Base-by-base conservation (phyloP, 2,329 filamentous ascomycete species). In the Sarocladium brachiariae region DNA sequence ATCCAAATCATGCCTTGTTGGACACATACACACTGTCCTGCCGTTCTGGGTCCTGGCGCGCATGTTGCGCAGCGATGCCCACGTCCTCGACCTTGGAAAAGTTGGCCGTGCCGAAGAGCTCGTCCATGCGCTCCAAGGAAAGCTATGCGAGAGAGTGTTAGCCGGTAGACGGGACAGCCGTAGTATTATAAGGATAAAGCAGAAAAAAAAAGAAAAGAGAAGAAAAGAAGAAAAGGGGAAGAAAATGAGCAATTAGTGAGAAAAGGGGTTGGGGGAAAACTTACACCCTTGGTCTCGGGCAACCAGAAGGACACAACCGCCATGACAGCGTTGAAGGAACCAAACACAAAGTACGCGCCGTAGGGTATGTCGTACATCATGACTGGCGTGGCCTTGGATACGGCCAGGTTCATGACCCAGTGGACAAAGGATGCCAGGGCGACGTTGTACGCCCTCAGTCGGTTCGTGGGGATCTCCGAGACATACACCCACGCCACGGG, bases 391-490 rank as follows among this genome's bases (percentile, higher is more conserved):
- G 78, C 77, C 21, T 79, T 68, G 5, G 81, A 78, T 16, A 85
- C 78, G 2, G 81, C 79, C 34, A 84, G 76, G 57, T 84, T 84
- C 62, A 84, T 83, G 1, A 84, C 61, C 79, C 80, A 82, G 58
- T 84, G 79, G 1, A 76, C 81, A 2, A 80, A 77, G 0, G 81
- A 80, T 0, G 78, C 80, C 39, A 84, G 70, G 1, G 78, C 71
- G 10, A 84, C 80, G 53, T 83, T 84, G 52, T 80, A 67, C 9
- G 73, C 75, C 34, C 81, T 65, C 2, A 84, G 70, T 13, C 81
- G 69, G 4, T 77, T 77, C 1, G 77, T 77, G 1, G 80, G 79
- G 51, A 84, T 84, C 60, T 84, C 81, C 1, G 75, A 77, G 9
- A 81, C 74, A 57, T 82, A 82, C 0, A 62, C 54, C 60, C 61